Evolutionary conservation across 164 flowering plant genomes (phyloP), one percentile per base, ranked within the genome.

Genomic region (Tetrastigma voinierianum): DNA sequence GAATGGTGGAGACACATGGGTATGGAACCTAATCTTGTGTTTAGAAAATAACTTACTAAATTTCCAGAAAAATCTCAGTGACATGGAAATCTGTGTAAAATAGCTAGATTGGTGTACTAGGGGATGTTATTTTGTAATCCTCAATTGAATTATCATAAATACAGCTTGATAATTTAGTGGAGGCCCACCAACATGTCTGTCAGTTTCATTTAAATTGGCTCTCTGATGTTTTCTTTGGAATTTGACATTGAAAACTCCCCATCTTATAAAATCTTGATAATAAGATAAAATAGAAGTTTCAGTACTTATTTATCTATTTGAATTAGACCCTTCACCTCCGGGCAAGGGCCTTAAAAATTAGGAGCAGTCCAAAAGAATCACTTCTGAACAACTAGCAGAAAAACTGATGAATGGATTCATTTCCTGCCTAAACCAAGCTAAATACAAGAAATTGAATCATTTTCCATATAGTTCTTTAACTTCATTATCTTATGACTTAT

Each of bases 151-250:
- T 72, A 48, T 74, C 8, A 64, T 76, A 46, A 75, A 63, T 55
- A 54, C 72, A 67, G 17, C 75, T 76, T 76, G 51, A 40, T 67
- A 20, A 51, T 62, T 67, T 76, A 76, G 69, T 62, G 61, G 72
- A 59, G 68, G 69, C 62, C 72, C 71, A 73, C n/a, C 75, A 74
- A 85, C 64, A 84, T 86, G 84, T 82, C 85, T 84, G 88, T 84
- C 85, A 82, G 71, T 18, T 68, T 64, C 51, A 51, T 71, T 69
- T 68, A 40, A 80, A 77, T n/a, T n/a, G 3, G 40, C 40, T 32
- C 40, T 32, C 40, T 32, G 40, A 32, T 32, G 6, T 32, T 32
- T 32, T n/a, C 64, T 59, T 47, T n/a, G n/a, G 43, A 44, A n/a
- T 69, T 64, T 60, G 70, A 68, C 69, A 62, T 76, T 64, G 75